Evolutionary conservation across 192 early-diverging fungal genomes (phyloP), one percentile per base, ranked within the genome.

Genomic region (Linnemannia exigua): DNA sequence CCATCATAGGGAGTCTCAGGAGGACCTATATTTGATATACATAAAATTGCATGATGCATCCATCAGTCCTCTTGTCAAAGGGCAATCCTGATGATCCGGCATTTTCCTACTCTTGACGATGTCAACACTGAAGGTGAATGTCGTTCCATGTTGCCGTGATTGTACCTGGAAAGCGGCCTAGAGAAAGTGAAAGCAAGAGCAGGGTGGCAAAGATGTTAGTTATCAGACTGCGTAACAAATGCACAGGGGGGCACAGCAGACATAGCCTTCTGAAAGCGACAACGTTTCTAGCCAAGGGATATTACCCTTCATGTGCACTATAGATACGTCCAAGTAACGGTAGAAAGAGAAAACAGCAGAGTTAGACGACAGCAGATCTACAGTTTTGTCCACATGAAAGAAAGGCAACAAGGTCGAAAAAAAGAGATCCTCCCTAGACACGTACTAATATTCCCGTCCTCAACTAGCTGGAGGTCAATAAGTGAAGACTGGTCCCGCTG

Each of bases 381-480:
- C 5, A 9, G 41, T 44, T 44, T 6, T 44, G 9, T 44, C 5
- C 41, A 9, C 41, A 9, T 9, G 3, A 9, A 44, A 44, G 5
- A 44, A 3, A 44, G n/a, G 41, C 41, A 44, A 44, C 41, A 44
- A 44, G 41, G 17, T n/a, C n/a, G n/a, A 41, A 16, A 14, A 0
- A 1, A n/a, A 41, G 36, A 22, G 14, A 1, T 8, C 73, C 8
- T 25, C 20, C 3, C 20, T 58, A 9, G 9, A 8, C 68, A 76
- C 84, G n/a, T 86, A 86, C 84, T 86, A 28, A 86, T 86, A 80
- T 86, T 86, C 9, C 78, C 71, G 51, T 86, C 84, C 47, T 86
- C 84, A 5, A 83, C 76, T 0, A 79, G 58, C 5, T 76, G 76
- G 51, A 86, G 35, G 36, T 86, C 77, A 33, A 86, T 86, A 35